These are phyloP conservation scores for Volutella citrinella DNA, from an alignment of 2,329 filamentous ascomycete species.

Conservation along the genomic window DNA sequence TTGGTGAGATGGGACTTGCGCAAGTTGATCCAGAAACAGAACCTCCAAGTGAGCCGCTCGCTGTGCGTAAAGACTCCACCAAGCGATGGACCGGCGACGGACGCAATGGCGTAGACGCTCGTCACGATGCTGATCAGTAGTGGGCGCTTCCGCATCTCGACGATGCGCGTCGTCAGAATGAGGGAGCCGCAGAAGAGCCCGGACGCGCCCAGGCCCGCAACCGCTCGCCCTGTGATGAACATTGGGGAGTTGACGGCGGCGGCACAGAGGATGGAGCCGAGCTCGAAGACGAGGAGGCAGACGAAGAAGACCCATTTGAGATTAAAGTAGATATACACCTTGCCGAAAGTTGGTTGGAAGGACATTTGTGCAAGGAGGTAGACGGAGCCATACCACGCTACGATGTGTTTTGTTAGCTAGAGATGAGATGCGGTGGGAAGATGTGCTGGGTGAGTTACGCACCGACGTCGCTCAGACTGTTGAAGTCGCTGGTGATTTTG, in stretches of 20 bases:
- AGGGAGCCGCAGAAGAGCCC: slow-evolving; percentile 16
- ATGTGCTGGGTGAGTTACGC: too few relatives aligned
- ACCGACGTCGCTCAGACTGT: slow-evolving; percentile 31
- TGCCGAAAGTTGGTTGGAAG: slow-evolving; percentile 27
- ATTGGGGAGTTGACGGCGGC: slow-evolving; percentile 28
- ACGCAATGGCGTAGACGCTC: slow-evolving; percentile 21
- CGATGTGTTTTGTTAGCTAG: neutral
- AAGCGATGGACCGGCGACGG: slow-evolving; percentile 15
- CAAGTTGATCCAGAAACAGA: slow-evolving; percentile 22
- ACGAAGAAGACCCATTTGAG: slow-evolving; percentile 28
- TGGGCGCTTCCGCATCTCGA: slow-evolving; percentile 13
- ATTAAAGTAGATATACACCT: slow-evolving; percentile 31
- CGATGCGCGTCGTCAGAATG: slow-evolving; percentile 12
- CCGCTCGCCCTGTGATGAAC: slow-evolving; percentile 36
- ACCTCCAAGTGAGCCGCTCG: slow-evolving; percentile 17
- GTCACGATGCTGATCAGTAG: slow-evolving; percentile 12
- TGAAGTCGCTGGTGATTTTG: slow-evolving; percentile 26
- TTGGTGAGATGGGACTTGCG: slow-evolving; percentile 15
- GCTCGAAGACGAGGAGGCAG: slow-evolving; percentile 22
- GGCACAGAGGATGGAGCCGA: slow-evolving; percentile 25
- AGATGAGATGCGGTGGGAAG: too few relatives aligned
- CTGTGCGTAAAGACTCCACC: slow-evolving; percentile 21
- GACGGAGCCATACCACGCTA: slow-evolving; percentile 31
- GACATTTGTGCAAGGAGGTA: slow-evolving; percentile 25
- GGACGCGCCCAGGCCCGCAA: slow-evolving; percentile 32